A percentile compares a stretch with the other conserved stretches of the same genome.
Evolutionary conservation across 192 early-diverging fungal species (phyloP).

Genomic region (Gonapodya prolifera): DNA sequence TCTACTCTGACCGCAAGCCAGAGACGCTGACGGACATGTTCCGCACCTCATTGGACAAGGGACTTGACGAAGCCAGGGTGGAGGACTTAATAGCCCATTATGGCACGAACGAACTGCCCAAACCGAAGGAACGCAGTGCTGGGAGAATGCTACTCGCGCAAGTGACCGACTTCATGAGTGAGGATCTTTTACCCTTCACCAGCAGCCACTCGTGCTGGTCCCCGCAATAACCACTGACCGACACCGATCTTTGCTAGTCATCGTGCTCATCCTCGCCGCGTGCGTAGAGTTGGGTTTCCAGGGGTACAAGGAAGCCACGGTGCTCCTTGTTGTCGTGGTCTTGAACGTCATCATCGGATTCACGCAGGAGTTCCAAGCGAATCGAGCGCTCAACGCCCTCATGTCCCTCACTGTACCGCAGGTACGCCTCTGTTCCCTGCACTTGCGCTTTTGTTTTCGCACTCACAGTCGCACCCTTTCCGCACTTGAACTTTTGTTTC

Average conservation of each 20-base stretch:
- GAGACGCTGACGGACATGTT: conserved; percentile 79
- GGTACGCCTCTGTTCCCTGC: conserved; percentile 10
- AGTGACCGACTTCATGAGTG: conserved; percentile 90
- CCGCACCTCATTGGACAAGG: conserved; percentile 47
- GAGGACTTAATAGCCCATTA: conserved; percentile 59
- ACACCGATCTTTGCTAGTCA: not conserved
- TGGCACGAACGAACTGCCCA: conserved; percentile 71
- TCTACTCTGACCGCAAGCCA: conserved; percentile 92
- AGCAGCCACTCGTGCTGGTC: not conserved
- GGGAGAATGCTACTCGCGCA: conserved; percentile 74
- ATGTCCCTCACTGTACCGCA: conserved; percentile 72
- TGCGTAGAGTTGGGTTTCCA: conserved; percentile 4
- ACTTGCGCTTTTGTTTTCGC: no score
- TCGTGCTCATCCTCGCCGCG: conserved; percentile 4
- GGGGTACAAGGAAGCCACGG: conserved; percentile 2
- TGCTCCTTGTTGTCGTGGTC: conserved; percentile 46
- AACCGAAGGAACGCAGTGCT: conserved; percentile 52
- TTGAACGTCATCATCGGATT: conserved; percentile 73
- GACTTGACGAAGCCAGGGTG: conserved; percentile 46
- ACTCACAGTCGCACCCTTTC: no score
- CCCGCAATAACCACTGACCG: no score
- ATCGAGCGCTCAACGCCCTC: conserved; percentile 86
- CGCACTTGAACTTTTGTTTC: no score
- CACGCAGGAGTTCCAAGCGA: conserved; percentile 84
- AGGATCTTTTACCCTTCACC: not conserved